Conservation (phyloP, 352 stramenopile species). For the Elongisporangium undulatum region DNA sequence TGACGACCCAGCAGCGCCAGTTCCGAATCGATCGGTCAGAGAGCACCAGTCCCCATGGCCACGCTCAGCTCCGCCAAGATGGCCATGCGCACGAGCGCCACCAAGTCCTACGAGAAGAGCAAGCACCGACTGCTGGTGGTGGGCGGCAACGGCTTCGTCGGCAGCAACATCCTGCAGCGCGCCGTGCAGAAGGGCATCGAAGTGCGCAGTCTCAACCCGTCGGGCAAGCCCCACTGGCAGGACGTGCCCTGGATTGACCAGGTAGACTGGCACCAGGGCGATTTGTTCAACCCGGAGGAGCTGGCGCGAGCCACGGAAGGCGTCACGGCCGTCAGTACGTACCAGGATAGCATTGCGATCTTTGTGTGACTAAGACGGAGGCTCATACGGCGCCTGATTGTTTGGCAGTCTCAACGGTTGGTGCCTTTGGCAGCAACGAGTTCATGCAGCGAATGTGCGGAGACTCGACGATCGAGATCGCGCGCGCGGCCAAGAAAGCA, state of each 20-base stretch:
- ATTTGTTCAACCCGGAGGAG: slow-evolving; percentile 74
- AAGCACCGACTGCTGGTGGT: slow-evolving; percentile 82
- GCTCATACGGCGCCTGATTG: slow-evolving; percentile 2
- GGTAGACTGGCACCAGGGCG: slow-evolving; percentile 86
- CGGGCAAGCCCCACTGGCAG: slow-evolving; percentile 75
- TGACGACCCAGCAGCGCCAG: slow-evolving; percentile 1
- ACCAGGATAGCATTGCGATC: background rate
- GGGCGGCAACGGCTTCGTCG: slow-evolving; percentile 88
- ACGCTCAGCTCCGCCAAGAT: background rate
- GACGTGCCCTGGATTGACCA: slow-evolving; percentile 77
- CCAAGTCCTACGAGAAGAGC: slow-evolving; percentile 54
- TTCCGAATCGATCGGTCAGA: slow-evolving; percentile 19
- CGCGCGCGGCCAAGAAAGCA: slow-evolving; percentile 65
- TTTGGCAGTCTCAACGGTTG: slow-evolving; percentile 76
- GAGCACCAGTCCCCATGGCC: background rate
- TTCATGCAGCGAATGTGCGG: slow-evolving; percentile 89
- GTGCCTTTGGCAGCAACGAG: slow-evolving; percentile 84
- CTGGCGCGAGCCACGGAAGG: slow-evolving; percentile 64
- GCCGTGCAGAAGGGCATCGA: slow-evolving; percentile 85
- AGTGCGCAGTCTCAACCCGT: slow-evolving; percentile 83
- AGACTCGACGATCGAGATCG: slow-evolving; percentile 81
- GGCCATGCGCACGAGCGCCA: slow-evolving; percentile 19
- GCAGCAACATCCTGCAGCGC: slow-evolving; percentile 87
- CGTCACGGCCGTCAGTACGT: slow-evolving; percentile 79
- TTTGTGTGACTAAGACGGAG: background rate